phyloP scores from a whole-genome alignment of 2,329 filamentous ascomycete genomes.

The Aspergillus niger region DNA sequence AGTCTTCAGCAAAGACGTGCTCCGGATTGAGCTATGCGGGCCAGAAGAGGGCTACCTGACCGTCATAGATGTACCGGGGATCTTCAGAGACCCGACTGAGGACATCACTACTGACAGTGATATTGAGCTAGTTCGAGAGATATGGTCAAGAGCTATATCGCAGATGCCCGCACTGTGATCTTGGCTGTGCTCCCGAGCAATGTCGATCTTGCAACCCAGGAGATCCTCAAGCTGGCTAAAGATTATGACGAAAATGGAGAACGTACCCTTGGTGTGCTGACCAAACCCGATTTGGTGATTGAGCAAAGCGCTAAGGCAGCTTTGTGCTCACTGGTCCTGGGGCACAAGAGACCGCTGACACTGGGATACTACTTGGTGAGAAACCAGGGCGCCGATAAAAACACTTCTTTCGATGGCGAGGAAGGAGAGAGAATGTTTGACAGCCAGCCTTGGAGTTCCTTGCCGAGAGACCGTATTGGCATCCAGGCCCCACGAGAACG shows the following conservation, averaged over 20 bases:
- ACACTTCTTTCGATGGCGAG: not conserved
- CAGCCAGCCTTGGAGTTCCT: not conserved
- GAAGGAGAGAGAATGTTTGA: not conserved
- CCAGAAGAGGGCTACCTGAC: slow-evolving; percentile 44
- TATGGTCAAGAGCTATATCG: slow-evolving; percentile 45
- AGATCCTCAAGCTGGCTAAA: slow-evolving; percentile 47
- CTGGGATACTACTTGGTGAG: not conserved
- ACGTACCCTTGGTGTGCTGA: slow-evolving; percentile 53
- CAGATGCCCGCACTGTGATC: slow-evolving; percentile 43
- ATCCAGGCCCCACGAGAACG: not conserved
- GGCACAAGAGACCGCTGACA: not conserved
- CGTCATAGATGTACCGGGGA: slow-evolving; percentile 51
- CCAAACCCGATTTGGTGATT: slow-evolving; percentile 60
- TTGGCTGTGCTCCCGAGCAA: slow-evolving; percentile 48
- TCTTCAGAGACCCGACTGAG: slow-evolving; percentile 43
- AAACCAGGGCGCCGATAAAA: not conserved
- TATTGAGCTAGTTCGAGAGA: slow-evolving; percentile 38
- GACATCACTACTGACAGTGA: slow-evolving; percentile 41
- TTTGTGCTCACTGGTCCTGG: not conserved
- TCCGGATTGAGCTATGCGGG: slow-evolving; percentile 47
- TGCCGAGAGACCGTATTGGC: not conserved
- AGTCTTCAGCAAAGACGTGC: slow-evolving; percentile 46
- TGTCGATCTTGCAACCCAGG: slow-evolving; percentile 50
- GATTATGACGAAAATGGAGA: slow-evolving; percentile 38
- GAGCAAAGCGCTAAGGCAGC: slow-evolving; percentile 23